Evolutionary conservation across 1,139 yeast species (phyloP), one percentile per base, ranked within the genome.

Genomic region (Magnusiomyces clavatus): DNA sequence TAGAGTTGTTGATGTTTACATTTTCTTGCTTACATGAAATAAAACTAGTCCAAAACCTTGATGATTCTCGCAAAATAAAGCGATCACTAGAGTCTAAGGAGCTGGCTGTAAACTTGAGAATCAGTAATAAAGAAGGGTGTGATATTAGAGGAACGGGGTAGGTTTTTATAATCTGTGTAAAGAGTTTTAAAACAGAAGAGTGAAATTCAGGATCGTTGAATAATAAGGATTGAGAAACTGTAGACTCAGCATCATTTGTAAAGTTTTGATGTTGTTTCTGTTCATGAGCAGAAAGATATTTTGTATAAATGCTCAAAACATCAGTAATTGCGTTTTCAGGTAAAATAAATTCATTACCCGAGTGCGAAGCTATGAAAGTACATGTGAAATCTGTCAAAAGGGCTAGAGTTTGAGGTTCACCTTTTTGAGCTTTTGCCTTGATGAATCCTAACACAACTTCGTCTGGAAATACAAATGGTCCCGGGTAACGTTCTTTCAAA

Each of bases 41-140:
- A 12, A 84, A 64, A 35, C 74, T 72, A 2, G 72, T 71, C 95
- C 95, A 87, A 60, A 87, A 86, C 56, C 77, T 76, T 51, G 79
- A 73, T 0, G 80, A 73, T 0, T 88, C 73, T 56, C 80, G 78
- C 43, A 86, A 67, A 2, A 86, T 77, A 60, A 83, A 80, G 50
- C 83, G 75, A 63, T 87, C 95, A 49, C 76, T 75, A 0, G 81
- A 75, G 6, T 68, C 61, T 43, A 86, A 68, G 8, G 78, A 72
- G 4, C 70, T 65, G 3, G 82, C 49, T 1, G 68, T 61, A 37
- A 64, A 60, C 16, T 57, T 54, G 1, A 61, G 17, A 48, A 59
- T 55, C 4, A 37, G 38, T 31, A 37, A 47, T 17, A 58, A 35
- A 20, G 52, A 55, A 2, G 55, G 52, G 29, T 56, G 53, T 11